Base-by-base conservation (phyloP, 768 basidiomycete species). In the Royoungia palumana region DNA sequence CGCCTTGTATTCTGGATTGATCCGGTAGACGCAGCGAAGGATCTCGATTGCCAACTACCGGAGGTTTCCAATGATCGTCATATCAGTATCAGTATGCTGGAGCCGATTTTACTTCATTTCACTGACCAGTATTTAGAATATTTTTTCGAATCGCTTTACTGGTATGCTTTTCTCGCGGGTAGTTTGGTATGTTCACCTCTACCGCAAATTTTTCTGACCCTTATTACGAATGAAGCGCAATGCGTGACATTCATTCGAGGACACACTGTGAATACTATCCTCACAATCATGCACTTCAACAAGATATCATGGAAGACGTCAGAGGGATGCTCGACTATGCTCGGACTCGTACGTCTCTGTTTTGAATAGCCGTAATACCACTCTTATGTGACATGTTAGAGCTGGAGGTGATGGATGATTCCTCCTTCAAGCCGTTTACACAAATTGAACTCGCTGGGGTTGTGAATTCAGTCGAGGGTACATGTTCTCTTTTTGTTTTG, bases 1-100 rank as follows among this genome's bases (percentile, higher is more conserved):
- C 53, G 39, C 32, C 57, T 58, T 28, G 46, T 59, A 12, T 59
- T 60, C 20, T 58, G 56, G 57, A 16, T 58, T 9, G 39, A 55
- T 3, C 11, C 13, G 4, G 32, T 59, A 0, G 28, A 11, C 13
- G 11, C 11, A 28, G 22, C 21, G 12, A 41, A 27, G 10, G 24
- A 44, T 0, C 44, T 58, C 3, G 17, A 6, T 19, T 38, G 28
- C 13, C 30, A 44, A 3, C 16, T 58, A 32, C 56, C 37, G 22
- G 57, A 47, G n/a, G 16, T 47, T 22, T 32, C 11, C 13, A 25
- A 34, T 24, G 30, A 19, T 10, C 39, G 20, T 12, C 57, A 59
- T 7, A 54, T 57, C 36, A 47, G 57, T 58, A 54, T 57, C 36
- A 47, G 57, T 58, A 43, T 5, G 57, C 45, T 5, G 1, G 6